Base-by-base conservation (phyloP, 2,329 filamentous ascomycete genomes). In the Grosmannia clavigera region DNA sequence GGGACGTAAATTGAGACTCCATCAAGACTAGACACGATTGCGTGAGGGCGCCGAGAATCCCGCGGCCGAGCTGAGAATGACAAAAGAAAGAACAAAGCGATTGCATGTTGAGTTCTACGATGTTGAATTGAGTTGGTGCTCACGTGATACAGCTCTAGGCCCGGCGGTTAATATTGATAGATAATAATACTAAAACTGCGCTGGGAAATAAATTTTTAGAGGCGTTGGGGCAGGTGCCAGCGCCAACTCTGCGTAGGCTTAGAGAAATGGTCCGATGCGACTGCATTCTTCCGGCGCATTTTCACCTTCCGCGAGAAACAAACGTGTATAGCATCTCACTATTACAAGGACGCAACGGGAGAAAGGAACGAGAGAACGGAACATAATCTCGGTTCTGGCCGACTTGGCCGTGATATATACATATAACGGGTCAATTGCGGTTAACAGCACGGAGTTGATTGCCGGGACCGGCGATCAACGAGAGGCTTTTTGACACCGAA, bases 261-360 rank as follows among this genome's bases (percentile, higher is more conserved):
- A 56, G 54, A 56, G 22, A 38, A 56, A 56, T 56, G 54, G 54
- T 56, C 4, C 33, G 38, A 56, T 56, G 38, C 54, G 38, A 56
- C 29, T 56, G 33, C 35, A 27, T 43, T n/a, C 25, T 52, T 52
- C 27, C 16, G 52, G 52, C 51, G 51, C 52, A 52, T 14, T 31
- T 29, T 52, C 5, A 27, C 5, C 14, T 31, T 38, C 35, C 16
- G 31, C 2, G n/a, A 55, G 22, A 38, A 35, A 40, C 53, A 35
- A 55, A 22, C 16, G 33, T 35, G 33, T 35, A 35, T 31, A 33
- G 29, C 29, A 35, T 1, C 5, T 19, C 29, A 16, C 48, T 11
- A 50, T 27, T 27, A 1, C 33, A 52, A 31, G 27, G 25, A 19
- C 14, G 25, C 31, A 6, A 31, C 25, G 14, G 50, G 50, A 9